phyloP scores from a whole-genome alignment of 2,329 filamentous ascomycete species.

The Mollisiaceae sp. region DNA sequence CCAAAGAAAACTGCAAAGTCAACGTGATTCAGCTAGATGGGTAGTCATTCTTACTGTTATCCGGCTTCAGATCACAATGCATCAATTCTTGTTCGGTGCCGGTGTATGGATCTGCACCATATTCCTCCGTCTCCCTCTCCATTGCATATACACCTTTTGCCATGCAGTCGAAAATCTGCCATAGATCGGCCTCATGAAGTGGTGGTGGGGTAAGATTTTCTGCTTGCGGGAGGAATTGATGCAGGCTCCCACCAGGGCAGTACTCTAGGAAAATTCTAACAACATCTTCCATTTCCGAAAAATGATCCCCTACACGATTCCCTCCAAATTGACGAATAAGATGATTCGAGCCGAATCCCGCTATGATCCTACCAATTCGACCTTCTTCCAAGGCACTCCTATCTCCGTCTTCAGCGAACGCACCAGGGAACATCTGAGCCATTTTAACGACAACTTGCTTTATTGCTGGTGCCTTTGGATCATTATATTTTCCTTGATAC shows the following conservation, averaged over 20 bases:
- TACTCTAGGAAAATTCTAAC: conserved; percentile 24
- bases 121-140: conserved; percentile 11
- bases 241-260: conserved; percentile 23
- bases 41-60: conserved; percentile 16
- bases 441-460: conserved; percentile 21
- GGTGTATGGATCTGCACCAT: neutral
- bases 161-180: conserved; percentile 21
- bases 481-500: conserved; percentile 5
- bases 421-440: neutral
- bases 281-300: conserved; percentile 17
- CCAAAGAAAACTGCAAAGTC: conserved; percentile 20
- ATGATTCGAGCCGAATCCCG: conserved; percentile 13
- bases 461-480: neutral
- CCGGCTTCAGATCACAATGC: conserved; percentile 25
- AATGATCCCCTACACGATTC: conserved; percentile 17
- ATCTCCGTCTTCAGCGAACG: neutral
- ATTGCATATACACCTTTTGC: conserved; percentile 17
- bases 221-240: conserved; percentile 6
- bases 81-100: conserved; percentile 9
- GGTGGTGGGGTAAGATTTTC: neutral
- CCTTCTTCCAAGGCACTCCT: conserved; percentile 14
- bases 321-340: conserved; percentile 20
- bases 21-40: neutral
- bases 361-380: conserved; percentile 3
- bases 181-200: conserved; percentile 15